These are phyloP conservation scores for Sordariomycetes sp. DNA, from an alignment of 2,329 filamentous ascomycete species.

Conservation along the genomic window DNA sequence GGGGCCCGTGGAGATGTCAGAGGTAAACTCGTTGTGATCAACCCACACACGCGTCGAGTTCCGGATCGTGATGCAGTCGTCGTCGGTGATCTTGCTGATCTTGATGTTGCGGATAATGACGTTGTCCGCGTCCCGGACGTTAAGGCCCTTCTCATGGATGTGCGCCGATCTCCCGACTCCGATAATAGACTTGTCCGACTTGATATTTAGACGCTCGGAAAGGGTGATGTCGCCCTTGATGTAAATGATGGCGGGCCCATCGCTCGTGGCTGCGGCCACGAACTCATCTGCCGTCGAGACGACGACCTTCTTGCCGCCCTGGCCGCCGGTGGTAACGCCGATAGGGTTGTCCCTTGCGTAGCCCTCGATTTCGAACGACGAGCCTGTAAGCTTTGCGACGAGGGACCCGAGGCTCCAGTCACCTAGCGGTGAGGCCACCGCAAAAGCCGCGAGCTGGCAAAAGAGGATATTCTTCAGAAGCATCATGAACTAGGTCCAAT, in stretches of 20 bases:
- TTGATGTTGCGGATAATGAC: constrained; percentile 25
- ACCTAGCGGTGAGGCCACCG: not conserved
- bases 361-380: constrained; percentile 10
- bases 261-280: constrained; percentile 25
- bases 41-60: constrained; percentile 31
- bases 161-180: constrained; percentile 19
- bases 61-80: constrained; percentile 28
- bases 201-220: constrained; percentile 24
- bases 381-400: not conserved
- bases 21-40: constrained; percentile 32
- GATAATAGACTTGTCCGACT: constrained; percentile 29
- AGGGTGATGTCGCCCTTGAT: constrained; percentile 25
- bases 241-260: constrained; percentile 26
- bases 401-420: not conserved
- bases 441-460: not conserved
- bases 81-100: constrained; percentile 20
- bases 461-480: not conserved
- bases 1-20: constrained; percentile 22
- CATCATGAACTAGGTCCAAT: not conserved
- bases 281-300: constrained; percentile 27
- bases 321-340: constrained; percentile 22
- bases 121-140: constrained; percentile 20
- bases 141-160: constrained; percentile 21
- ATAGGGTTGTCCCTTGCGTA: constrained; percentile 21
- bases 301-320: constrained; percentile 31